Evolutionary conservation across 148 eudicot genomes (phyloP).

Genomic region (Suaeda aralocaspica): DNA sequence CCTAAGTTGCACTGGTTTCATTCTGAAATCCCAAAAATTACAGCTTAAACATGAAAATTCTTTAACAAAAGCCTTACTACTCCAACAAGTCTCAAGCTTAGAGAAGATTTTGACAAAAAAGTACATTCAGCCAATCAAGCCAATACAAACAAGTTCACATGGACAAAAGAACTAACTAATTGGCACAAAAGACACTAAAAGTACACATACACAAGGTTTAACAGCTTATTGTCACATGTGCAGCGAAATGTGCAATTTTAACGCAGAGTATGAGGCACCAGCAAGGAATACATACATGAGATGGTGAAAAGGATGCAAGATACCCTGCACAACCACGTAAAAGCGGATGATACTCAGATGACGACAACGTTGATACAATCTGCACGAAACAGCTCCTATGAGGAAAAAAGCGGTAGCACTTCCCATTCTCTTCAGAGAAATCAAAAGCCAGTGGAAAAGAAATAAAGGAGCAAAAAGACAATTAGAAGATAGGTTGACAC

Average conservation of each 20-base stretch:
- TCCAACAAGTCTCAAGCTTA: background rate
- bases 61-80: background rate
- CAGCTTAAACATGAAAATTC: background rate
- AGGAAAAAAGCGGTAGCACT: constrained; percentile 11
- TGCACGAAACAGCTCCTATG: constrained; percentile 34
- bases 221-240: constrained; percentile 14
- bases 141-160: background rate
- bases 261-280: constrained; percentile 4
- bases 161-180: background rate
- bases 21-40: background rate
- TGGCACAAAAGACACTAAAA: background rate
- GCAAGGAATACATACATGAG: constrained; percentile 54
- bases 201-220: background rate
- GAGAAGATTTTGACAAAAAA: background rate
- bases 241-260: constrained; percentile 3
- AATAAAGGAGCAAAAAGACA: background rate
- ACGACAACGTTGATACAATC: constrained; percentile 71
- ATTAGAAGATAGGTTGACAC: background rate
- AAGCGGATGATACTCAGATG: constrained; percentile 50
- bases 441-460: background rate
- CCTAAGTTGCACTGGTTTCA: too few species aligned
- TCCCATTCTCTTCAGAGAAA: background rate
- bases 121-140: background rate
- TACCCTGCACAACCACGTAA: constrained; percentile 81
- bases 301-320: constrained; percentile 66